phyloP scores from a whole-genome alignment of 73 alveolate species.

The Paramecium sonneborni region DNA sequence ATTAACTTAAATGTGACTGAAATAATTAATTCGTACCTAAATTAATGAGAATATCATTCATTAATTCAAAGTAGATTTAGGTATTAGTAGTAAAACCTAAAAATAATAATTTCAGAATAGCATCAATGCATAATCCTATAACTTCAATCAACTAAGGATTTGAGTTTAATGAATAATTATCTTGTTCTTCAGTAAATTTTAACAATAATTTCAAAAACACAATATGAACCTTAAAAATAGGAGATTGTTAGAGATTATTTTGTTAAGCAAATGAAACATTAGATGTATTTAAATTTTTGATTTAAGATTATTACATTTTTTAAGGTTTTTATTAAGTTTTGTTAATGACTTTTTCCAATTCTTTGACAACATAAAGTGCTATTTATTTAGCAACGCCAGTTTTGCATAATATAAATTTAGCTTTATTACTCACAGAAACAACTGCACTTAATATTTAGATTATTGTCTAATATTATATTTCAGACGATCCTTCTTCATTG shows the following conservation, averaged over 20 bases:
- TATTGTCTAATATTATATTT: neutral
- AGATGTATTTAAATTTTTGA: neutral
- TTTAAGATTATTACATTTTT: neutral
- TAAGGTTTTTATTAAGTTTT: neutral
- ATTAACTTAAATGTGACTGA: neutral
- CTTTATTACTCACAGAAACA: neutral
- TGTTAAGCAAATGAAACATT: neutral
- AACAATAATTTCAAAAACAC: neutral
- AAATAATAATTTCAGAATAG: neutral
- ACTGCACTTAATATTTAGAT: neutral
- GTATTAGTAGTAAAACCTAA: neutral
- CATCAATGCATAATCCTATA: neutral
- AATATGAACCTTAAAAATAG: neutral
- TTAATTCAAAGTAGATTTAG: neutral
- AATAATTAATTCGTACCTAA: neutral
- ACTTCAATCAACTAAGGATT: neutral
- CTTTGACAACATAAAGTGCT: neutral
- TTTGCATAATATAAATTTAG: neutral
- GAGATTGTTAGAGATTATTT: neutral
- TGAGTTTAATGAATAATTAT: neutral
- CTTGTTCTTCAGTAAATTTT: neutral
- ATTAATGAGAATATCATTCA: neutral
- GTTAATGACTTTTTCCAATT: neutral
- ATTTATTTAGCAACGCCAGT: conserved; percentile 1
- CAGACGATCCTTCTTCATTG: neutral